A percentile compares a stretch with the other conserved stretches of the same genome.
Conservation (phyloP, 768 basidiomycete species). For the Serendipita sp. region DNA sequence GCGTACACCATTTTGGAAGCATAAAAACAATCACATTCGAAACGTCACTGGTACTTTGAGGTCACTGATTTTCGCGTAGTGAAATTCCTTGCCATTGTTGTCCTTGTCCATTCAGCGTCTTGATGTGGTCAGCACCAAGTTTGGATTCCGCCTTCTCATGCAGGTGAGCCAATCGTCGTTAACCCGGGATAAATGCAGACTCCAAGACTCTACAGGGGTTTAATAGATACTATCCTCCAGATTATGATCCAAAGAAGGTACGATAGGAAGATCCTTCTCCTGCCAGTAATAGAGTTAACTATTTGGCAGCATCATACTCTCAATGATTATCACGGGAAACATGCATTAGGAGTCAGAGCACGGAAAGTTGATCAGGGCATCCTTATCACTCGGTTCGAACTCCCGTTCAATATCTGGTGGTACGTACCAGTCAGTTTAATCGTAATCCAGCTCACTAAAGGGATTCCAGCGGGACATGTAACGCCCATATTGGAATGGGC, state of each 20-base stretch:
- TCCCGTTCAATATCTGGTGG: conserved; percentile 97
- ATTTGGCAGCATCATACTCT: conserved; percentile 27
- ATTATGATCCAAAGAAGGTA: conserved; percentile 56
- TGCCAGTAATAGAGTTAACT: conserved; percentile 8
- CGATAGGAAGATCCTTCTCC: conserved; percentile 20
- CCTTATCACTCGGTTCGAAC: conserved; percentile 85
- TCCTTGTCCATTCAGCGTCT: conserved; percentile 35
- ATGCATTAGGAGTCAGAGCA: conserved; percentile 84
- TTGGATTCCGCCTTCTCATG: not conserved
- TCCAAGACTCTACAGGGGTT: conserved; percentile 29
- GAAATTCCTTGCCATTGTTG: conserved; percentile 65
- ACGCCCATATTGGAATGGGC: conserved; percentile 95
- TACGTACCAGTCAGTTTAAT: conserved; percentile 24
- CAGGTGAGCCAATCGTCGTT: not conserved
- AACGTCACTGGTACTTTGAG: conserved; percentile 78
- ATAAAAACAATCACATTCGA: conserved; percentile 41
- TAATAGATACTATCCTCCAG: conserved; percentile 69
- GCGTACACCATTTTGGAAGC: not conserved
- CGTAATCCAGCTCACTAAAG: not conserved
- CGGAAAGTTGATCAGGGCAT: conserved; percentile 94
- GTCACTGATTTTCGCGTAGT: conserved; percentile 81
- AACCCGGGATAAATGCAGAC: too few relatives aligned
- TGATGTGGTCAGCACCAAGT: not conserved
- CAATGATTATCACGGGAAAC: conserved; percentile 45
- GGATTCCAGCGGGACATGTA: conserved; percentile 65